A percentile compares a stretch with the other conserved stretches of the same genome.
Evolutionary conservation across 495 filamentous ascomycete species (phyloP).

Genomic region (Poronia punctata): DNA sequence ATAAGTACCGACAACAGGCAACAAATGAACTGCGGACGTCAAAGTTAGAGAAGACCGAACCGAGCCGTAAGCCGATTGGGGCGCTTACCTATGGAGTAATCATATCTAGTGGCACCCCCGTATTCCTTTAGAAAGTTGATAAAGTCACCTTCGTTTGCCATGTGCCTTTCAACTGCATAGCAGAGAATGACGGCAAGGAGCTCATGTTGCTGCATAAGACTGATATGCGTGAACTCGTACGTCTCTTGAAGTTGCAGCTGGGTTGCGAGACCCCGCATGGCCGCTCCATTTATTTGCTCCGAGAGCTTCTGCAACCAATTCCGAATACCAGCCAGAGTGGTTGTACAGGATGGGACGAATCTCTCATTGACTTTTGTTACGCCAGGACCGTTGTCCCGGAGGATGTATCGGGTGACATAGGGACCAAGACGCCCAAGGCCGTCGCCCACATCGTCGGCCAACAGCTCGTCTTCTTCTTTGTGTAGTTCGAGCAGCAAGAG

Average conservation of each 20-base stretch:
- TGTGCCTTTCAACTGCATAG: constrained; percentile 67
- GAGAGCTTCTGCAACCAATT: constrained; percentile 61
- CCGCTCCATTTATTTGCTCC: constrained; percentile 63
- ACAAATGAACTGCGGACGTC: constrained; percentile 59
- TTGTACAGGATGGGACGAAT: constrained; percentile 63
- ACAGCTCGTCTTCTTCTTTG: constrained; percentile 48
- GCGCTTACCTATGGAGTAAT: constrained; percentile 19
- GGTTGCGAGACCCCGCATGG: constrained; percentile 56
- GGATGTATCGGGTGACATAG: constrained; percentile 34
- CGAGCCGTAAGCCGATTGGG: background rate
- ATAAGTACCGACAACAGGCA: constrained; percentile 67
- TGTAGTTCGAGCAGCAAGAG: constrained; percentile 64
- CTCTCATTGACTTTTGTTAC: constrained; percentile 5
- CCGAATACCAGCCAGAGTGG: constrained; percentile 65
- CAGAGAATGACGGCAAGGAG: constrained; percentile 68
- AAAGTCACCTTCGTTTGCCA: constrained; percentile 65
- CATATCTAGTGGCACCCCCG: constrained; percentile 41
- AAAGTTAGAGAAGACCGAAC: background rate
- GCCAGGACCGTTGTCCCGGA: constrained; percentile 23
- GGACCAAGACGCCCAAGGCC: constrained; percentile 26
- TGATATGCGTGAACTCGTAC: constrained; percentile 62
- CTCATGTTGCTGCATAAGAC: constrained; percentile 80
- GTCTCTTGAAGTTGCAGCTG: constrained; percentile 65
- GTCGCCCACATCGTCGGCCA: constrained; percentile 31
- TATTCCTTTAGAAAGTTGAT: constrained; percentile 56